Evolutionary conservation across 2,329 filamentous ascomycete species (phyloP).

Genomic region (Grosmannia huntii): DNA sequence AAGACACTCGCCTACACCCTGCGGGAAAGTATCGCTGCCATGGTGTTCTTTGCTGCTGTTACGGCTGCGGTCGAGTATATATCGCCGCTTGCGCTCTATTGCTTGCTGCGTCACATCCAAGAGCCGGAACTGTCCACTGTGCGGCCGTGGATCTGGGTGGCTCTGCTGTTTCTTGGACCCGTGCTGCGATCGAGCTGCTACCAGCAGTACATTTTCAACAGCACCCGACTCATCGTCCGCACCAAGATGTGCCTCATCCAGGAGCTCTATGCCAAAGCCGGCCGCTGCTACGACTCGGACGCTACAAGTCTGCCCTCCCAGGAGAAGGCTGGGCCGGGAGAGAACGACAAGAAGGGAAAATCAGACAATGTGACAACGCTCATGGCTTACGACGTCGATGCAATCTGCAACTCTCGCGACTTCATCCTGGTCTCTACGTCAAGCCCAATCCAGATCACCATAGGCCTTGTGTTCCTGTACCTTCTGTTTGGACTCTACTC

Average conservation of each 20-base stretch:
- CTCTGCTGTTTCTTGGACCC: constrained; percentile 39
- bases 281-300: constrained; percentile 3
- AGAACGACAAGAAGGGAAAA: constrained; percentile 4
- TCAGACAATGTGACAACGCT: constrained; percentile 19
- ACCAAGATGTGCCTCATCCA: constrained; percentile 44
- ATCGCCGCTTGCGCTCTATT: constrained; percentile 40
- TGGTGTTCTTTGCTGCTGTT: constrained; percentile 28
- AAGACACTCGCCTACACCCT: constrained; percentile 32
- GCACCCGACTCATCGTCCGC: constrained; percentile 42
- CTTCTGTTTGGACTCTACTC: constrained; percentile 42
- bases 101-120: constrained; percentile 37
- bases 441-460: constrained; percentile 31
- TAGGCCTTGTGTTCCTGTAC: constrained; percentile 40
- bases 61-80: constrained; percentile 34
- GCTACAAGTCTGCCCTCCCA: constrained; percentile 43
- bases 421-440: constrained; percentile 33
- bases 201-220: constrained; percentile 45
- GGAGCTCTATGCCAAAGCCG: constrained; percentile 41
- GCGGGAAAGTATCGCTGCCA: constrained; percentile 27
- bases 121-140: constrained; percentile 29
- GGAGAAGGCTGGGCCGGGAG: constrained; percentile 29
- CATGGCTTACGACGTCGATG: constrained; percentile 46
- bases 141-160: constrained; percentile 29
- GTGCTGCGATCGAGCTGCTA: constrained; percentile 34
- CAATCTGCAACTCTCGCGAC: constrained; percentile 38